Conservation (phyloP, 164 flowering plant genomes). For the Umbellularia californica region DNA sequence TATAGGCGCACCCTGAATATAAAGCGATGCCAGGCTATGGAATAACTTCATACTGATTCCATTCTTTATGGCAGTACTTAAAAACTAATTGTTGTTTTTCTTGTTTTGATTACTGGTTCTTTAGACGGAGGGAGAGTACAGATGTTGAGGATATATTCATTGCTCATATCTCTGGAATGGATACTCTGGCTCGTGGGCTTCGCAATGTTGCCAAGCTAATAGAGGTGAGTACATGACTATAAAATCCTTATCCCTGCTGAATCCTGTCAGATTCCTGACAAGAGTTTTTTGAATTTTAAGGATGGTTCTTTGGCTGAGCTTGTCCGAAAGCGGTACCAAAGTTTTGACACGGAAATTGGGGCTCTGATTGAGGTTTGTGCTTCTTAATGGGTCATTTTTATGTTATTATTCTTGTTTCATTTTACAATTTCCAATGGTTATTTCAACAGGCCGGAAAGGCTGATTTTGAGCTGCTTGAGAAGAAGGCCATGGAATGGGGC, state of each 20-base stretch:
- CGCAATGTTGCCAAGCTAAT: slow-evolving; percentile 81
- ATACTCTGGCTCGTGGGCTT: slow-evolving; percentile 93
- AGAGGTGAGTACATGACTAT: slow-evolving; percentile 38
- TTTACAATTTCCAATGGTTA: not conserved
- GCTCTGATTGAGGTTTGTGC: slow-evolving; percentile 65
- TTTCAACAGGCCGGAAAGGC: slow-evolving; percentile 83
- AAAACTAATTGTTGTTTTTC: too few relatives aligned
- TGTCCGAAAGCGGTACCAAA: slow-evolving; percentile 75
- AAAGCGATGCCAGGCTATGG: not conserved
- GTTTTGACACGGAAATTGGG: slow-evolving; percentile 85
- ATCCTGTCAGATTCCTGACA: not conserved
- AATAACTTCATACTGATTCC: not conserved
- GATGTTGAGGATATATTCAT: slow-evolving; percentile 96
- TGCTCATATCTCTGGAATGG: slow-evolving; percentile 94
- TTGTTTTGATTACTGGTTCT: not conserved
- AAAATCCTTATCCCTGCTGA: not conserved
- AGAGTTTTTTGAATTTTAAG: slow-evolving; percentile 26
- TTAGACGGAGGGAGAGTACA: slow-evolving; percentile 94
- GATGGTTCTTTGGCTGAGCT: slow-evolving; percentile 79
- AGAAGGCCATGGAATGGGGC: slow-evolving; percentile 83
- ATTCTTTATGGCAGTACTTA: too few relatives aligned
- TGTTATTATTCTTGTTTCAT: not conserved
- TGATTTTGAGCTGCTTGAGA: slow-evolving; percentile 81
- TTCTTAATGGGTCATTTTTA: not conserved
- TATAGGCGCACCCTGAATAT: too few relatives aligned